Evolutionary conservation across 306 rosid genomes (phyloP).

Genomic region (Cyclanthera cordifolia): DNA sequence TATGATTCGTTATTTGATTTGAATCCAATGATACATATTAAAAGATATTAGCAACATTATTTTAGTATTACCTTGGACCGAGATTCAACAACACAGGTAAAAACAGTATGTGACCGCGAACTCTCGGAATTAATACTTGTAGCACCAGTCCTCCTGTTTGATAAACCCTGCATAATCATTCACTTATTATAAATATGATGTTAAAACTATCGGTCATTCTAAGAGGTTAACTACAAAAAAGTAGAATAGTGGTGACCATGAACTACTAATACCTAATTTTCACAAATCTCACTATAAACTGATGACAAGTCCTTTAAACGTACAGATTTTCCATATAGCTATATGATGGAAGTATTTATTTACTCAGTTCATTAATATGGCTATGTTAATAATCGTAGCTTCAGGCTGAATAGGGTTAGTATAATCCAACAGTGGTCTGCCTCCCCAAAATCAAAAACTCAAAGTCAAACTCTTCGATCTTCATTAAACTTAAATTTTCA

Average conservation of each 20-base stretch:
- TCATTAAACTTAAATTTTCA: neutral
- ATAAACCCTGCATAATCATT: constrained; percentile 60
- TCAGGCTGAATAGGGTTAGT: neutral
- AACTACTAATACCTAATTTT: neutral
- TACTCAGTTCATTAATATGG: neutral
- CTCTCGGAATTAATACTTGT: constrained; percentile 96
- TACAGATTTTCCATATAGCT: neutral
- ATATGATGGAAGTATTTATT: neutral
- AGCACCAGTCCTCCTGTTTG: constrained; percentile 89
- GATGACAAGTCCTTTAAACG: neutral
- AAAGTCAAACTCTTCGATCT: neutral
- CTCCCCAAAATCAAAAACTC: neutral
- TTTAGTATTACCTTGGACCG: constrained; percentile 64
- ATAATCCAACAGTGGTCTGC: neutral
- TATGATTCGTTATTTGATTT: neutral
- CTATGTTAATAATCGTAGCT: neutral
- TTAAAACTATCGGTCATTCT: neutral
- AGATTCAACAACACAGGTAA: constrained; percentile 90
- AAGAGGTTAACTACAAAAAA: neutral
- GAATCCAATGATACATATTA: neutral
- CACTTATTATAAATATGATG: neutral
- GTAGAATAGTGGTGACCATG: neutral
- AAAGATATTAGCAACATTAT: constrained; percentile 3
- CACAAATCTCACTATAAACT: neutral
- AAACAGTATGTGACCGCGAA: constrained; percentile 98